Evolutionary conservation across 2,329 filamentous ascomycete species (phyloP).

Genomic region (Penicillium italicum): DNA sequence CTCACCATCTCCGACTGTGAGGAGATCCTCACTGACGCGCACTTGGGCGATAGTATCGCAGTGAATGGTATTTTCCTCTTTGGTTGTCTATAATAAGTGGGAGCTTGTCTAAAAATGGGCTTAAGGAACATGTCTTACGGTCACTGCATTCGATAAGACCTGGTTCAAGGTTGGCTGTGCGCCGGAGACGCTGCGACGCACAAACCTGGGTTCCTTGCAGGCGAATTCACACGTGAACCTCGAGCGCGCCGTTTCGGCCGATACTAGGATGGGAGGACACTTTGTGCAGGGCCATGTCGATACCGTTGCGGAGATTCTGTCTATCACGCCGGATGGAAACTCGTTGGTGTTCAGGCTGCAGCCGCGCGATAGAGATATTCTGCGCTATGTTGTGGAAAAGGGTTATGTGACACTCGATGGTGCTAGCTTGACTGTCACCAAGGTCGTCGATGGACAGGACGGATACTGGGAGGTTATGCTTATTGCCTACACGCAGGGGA

Average conservation of each 20-base stretch:
- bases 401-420: conserved; percentile 93
- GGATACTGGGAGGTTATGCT: conserved; percentile 97
- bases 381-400: conserved; percentile 93
- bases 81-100: neutral
- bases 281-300: conserved; percentile 98
- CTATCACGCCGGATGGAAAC: conserved; percentile 77
- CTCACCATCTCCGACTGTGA: conserved; percentile 76
- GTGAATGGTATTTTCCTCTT: conserved; percentile 65
- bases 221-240: conserved; percentile 75
- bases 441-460: conserved; percentile 71
- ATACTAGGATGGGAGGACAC: conserved; percentile 95
- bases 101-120: neutral
- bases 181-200: conserved; percentile 91
- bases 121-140: conserved; percentile 77
- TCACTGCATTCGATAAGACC: conserved; percentile 64
- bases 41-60: conserved; percentile 88
- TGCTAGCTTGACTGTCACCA: conserved; percentile 87
- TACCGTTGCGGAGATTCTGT: conserved; percentile 72
- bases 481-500: conserved; percentile 92
- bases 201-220: conserved; percentile 77
- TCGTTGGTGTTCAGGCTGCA: conserved; percentile 80
- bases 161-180: conserved; percentile 90
- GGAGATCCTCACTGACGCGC: conserved; percentile 75
- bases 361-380: conserved; percentile 64
- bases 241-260: conserved; percentile 84